These are phyloP conservation scores for Hemisphaericaspora xylofermentans DNA, from an alignment of 1,139 yeast genomes.

Conservation along the genomic window DNA sequence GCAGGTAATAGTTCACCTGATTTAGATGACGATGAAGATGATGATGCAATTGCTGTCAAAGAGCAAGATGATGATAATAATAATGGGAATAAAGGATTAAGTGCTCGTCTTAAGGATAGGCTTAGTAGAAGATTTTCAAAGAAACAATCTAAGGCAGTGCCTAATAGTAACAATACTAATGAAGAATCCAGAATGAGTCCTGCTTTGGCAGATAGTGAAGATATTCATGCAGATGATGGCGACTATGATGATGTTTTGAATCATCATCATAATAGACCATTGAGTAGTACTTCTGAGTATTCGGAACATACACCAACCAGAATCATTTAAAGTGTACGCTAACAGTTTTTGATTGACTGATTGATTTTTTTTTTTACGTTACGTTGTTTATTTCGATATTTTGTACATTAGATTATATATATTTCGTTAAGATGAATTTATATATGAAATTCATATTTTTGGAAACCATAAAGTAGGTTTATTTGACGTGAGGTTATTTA, in stretches of 20 bases:
- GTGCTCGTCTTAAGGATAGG: constrained; percentile 13
- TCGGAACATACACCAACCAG: constrained; percentile 8
- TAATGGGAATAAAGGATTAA: constrained; percentile 14
- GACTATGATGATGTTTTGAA: background rate
- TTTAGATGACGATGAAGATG: background rate
- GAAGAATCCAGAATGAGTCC: constrained; percentile 35
- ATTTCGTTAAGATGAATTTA: background rate
- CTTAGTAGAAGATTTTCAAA: constrained; percentile 24
- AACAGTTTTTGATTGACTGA: background rate
- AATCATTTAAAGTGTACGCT: constrained; percentile 1
- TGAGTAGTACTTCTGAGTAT: background rate
- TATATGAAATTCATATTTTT: too few species aligned
- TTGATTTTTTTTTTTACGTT: background rate
- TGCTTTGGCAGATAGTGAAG: constrained; percentile 22
- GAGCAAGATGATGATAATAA: constrained; percentile 15
- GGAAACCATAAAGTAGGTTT: too few species aligned
- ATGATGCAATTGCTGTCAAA: constrained; percentile 22
- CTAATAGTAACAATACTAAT: too few species aligned
- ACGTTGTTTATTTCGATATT: background rate
- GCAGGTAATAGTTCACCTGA: background rate
- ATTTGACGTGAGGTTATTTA: background rate
- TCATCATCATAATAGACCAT: too few species aligned
- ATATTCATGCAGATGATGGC: constrained; percentile 7
- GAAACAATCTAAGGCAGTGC: constrained; percentile 11
- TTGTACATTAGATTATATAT: background rate